Percentiles rank a stretch among this genome's conserved stretches.
Evolutionary conservation across 305 asterid genomes (phyloP).

Genomic region (Coffea humblotiana): DNA sequence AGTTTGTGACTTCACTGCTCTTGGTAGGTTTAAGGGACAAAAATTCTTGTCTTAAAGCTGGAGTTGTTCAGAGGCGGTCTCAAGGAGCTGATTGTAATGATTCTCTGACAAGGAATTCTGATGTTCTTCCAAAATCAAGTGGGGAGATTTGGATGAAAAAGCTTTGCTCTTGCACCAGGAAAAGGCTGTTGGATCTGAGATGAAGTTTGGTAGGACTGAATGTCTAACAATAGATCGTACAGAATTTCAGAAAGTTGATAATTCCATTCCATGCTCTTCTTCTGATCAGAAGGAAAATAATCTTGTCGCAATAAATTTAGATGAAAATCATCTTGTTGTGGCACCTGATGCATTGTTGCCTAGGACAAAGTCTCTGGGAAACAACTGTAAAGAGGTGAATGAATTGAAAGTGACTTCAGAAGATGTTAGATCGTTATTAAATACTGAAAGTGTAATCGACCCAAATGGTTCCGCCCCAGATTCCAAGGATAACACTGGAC

Average conservation of each 20-base stretch:
- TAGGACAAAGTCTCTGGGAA: conserved; percentile 26
- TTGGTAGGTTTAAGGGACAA: conserved; percentile 23
- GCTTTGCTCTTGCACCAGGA: conserved; percentile 55
- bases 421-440: conserved; percentile 55
- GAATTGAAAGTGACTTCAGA: conserved; percentile 39
- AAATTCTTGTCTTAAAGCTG: conserved; percentile 32
- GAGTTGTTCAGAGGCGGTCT: conserved; percentile 10
- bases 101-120: conserved; percentile 31
- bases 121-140: conserved; percentile 64
- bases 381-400: conserved; percentile 38
- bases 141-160: conserved; percentile 95
- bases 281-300: conserved; percentile 32
- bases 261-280: conserved; percentile 25
- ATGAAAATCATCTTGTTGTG: conserved; percentile 33
- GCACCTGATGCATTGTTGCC: conserved; percentile 32
- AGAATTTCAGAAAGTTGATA: conserved; percentile 34
- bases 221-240: conserved; percentile 27
- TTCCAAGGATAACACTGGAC: conserved; percentile 30
- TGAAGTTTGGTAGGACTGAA: conserved; percentile 38
- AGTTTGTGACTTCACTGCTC: conserved; percentile 33
- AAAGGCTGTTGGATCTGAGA: conserved; percentile 45
- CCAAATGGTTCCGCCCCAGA: conserved; percentile 31
- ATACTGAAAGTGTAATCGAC: conserved; percentile 39
- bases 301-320: conserved; percentile 18
- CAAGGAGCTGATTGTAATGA: conserved; percentile 37